Evolutionary conservation across 352 stramenopile genomes (phyloP), one percentile per base, ranked within the genome.

Genomic region (Pythium grandisporangium): DNA sequence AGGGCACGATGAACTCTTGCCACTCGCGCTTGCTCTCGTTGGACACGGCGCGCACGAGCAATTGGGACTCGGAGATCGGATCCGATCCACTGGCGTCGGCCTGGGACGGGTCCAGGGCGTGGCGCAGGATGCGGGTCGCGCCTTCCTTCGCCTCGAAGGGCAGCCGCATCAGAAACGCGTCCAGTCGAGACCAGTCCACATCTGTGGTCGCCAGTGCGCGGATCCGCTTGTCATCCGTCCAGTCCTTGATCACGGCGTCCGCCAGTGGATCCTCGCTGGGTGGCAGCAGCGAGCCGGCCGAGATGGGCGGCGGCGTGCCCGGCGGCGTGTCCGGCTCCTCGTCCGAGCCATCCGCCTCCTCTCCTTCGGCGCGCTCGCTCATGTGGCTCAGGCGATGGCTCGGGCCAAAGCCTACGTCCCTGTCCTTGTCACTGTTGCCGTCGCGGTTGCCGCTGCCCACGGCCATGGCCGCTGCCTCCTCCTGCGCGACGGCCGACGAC

Each of bases 301-400:
- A 76, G 32, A 91, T 86, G 0, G 74, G 78, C 25, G 78, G 78
- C 19, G 78, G 78, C 10, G 78, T 91, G 1, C 74, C 77, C 1
- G 78, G 78, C 5, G 78, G 78, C 13, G 78, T 88, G 36, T 87
- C 75, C 0, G 74, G 71, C 19, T 73, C 60, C 19, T 87, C 74
- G 14, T 46, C 48, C 5, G 32, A 40, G 16, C 51, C 52, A 23
- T 45, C 44, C 11, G 17, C 26, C 17, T 66, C 55, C 5, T 63
- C 54, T 8, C 53, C 51, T n/a, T 64, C 56, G 11, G 47, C 37
- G 25, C 23, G 42, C 21, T 25, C 27, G 53, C 61, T 32, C 20
- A 43, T 58, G 27, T 64, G 50, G 48, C 50, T 44, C 30, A 80
- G 45, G 41, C 48, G 58, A 39, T 58, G 53, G 30, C 42, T 69